Evolutionary conservation across 2,329 filamentous ascomycete species (phyloP).

Genomic region (Ceratocystis cubensis): DNA sequence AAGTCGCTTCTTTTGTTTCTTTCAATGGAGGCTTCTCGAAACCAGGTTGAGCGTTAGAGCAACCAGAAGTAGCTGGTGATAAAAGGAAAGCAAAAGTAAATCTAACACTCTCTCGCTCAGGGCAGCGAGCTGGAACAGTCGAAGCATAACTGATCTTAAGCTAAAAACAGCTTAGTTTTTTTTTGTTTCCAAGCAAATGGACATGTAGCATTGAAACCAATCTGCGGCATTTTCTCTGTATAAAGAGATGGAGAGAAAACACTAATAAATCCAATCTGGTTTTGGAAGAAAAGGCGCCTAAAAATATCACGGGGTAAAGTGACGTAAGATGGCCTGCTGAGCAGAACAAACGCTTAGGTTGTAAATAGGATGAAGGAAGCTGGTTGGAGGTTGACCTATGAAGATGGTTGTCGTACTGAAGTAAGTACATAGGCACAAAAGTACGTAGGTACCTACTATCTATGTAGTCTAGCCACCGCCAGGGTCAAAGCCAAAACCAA

Average conservation of each 20-base stretch:
- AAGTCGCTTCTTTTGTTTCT: background rate
- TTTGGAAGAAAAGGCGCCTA: slow-evolving; percentile 1
- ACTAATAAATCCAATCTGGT: background rate
- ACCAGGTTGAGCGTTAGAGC: background rate
- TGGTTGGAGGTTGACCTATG: background rate
- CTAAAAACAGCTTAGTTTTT: background rate
- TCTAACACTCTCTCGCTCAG: background rate
- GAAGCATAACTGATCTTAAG: background rate
- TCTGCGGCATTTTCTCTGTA: background rate
- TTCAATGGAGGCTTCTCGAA: background rate
- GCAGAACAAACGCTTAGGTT: background rate
- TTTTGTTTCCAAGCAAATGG: background rate
- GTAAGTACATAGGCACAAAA: too few species aligned
- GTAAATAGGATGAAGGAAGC: background rate
- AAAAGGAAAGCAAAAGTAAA: background rate
- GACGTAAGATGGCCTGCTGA: background rate
- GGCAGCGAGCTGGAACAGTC: background rate
- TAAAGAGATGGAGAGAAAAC: background rate
- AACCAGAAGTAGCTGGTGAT: background rate
- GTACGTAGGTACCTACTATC: too few species aligned
- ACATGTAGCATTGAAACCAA: background rate
- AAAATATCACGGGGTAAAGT: background rate
- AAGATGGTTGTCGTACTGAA: too few species aligned
- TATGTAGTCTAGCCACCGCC: too few species aligned
- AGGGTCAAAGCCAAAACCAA: too few species aligned